Conservation (phyloP, 805 yeast genomes). For the Ogataea sp. region DNA sequence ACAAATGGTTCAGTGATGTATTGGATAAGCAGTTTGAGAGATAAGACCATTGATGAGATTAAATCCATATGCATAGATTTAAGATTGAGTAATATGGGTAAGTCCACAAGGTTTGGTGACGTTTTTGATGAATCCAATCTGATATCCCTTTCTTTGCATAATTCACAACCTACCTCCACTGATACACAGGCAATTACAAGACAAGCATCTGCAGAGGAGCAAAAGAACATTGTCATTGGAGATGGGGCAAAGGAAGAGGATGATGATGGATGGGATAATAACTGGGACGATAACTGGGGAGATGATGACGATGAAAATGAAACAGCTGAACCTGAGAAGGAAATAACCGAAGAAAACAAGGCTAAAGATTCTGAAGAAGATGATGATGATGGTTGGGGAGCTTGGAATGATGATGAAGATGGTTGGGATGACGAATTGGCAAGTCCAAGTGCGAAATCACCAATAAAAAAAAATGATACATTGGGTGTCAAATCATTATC, state of each 20-base stretch:
- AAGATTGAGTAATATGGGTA: constrained; percentile 3
- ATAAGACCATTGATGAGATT: constrained; percentile 17
- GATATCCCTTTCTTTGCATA: neutral
- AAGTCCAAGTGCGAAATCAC: neutral
- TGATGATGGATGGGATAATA: too few relatives aligned
- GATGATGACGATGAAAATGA: too few relatives aligned
- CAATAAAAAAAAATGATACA: constrained; percentile 3
- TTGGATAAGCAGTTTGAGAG: constrained; percentile 20
- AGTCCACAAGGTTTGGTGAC: constrained; percentile 6
- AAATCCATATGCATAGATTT: constrained; percentile 14
- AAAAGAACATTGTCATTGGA: too few relatives aligned
- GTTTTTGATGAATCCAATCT: constrained; percentile 2
- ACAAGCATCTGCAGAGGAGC: neutral
- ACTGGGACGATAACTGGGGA: too few relatives aligned
- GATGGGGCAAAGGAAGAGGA: too few relatives aligned
- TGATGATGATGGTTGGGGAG: too few relatives aligned
- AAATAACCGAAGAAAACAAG: too few relatives aligned
- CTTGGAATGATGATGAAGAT: constrained; percentile 4
- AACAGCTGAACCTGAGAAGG: too few relatives aligned
- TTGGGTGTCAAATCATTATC: constrained; percentile 14
- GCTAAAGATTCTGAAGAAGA: neutral
- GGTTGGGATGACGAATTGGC: constrained; percentile 19
- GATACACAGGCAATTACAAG: neutral
- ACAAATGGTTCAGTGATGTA: constrained; percentile 21
- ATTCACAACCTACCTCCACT: neutral